A percentile compares a stretch with the other conserved stretches of the same genome.
Conservation (phyloP, 371 early-diverging fungal genomes). For the Circinella umbellata region DNA sequence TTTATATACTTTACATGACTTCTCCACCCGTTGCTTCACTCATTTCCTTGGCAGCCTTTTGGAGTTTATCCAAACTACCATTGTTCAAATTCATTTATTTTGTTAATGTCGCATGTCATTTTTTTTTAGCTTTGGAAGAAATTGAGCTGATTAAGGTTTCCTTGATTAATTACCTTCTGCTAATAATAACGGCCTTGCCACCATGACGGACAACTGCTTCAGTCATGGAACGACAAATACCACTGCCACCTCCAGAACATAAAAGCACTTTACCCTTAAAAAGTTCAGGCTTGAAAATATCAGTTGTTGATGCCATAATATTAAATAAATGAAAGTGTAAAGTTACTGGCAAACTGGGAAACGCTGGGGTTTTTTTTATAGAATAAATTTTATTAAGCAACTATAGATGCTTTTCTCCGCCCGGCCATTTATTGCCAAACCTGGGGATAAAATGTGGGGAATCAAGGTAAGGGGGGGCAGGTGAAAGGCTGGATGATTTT, state of each 20-base stretch:
- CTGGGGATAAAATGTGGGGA: too few species aligned
- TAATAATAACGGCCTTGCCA: conserved; percentile 71
- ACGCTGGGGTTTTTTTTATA: too few species aligned
- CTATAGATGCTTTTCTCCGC: too few species aligned
- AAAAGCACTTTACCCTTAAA: conserved; percentile 51
- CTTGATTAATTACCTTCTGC: conserved; percentile 56
- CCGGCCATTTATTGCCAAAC: too few species aligned
- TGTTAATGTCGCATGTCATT: neutral
- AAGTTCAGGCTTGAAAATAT: conserved; percentile 46
- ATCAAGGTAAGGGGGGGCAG: too few species aligned
- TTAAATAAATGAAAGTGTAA: too few species aligned
- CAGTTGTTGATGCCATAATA: conserved; percentile 30
- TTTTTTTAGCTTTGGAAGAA: too few species aligned
- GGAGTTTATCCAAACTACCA: conserved; percentile 57
- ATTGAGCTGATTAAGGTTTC: too few species aligned
- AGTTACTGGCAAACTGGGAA: too few species aligned
- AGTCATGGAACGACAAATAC: conserved; percentile 83
- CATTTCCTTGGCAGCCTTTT: conserved; percentile 74
- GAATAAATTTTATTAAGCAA: too few species aligned
- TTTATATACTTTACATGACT: conserved; percentile 37
- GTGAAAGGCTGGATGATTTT: too few species aligned
- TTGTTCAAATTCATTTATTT: neutral
- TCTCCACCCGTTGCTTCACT: conserved; percentile 61
- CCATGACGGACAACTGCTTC: conserved; percentile 82
- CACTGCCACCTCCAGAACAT: conserved; percentile 63